phyloP scores from a whole-genome alignment of 495 filamentous ascomycete genomes.

The Sporormia fimetaria region DNA sequence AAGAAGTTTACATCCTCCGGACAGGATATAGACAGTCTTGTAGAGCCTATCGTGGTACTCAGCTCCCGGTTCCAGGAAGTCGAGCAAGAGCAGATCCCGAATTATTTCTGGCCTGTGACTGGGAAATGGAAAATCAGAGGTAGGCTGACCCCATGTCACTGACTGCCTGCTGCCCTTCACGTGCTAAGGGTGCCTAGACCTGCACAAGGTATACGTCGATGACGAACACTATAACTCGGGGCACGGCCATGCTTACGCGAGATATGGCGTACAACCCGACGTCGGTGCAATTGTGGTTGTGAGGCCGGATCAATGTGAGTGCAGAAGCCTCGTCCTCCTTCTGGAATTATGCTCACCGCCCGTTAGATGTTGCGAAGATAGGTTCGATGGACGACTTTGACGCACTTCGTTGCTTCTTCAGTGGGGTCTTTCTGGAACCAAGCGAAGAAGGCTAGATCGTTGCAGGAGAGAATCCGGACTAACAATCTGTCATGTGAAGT shows the following conservation, averaged over 20 bases:
- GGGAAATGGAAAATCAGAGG: conserved; percentile 51
- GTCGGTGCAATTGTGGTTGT: conserved; percentile 50
- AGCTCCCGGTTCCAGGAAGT: conserved; percentile 41
- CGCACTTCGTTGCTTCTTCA: conserved; percentile 9
- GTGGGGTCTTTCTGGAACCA: conserved; percentile 7
- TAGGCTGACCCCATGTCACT: conserved; percentile 22
- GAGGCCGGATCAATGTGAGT: conserved; percentile 58
- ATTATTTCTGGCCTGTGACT: conserved; percentile 46
- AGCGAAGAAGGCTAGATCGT: no score
- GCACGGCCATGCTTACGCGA: conserved; percentile 54
- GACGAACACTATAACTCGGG: conserved; percentile 54
- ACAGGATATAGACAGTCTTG: conserved; percentile 44
- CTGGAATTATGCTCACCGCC: neutral
- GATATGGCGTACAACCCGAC: conserved; percentile 44
- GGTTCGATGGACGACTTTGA: conserved; percentile 5
- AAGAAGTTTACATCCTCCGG: conserved; percentile 37
- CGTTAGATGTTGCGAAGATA: conserved; percentile 14
- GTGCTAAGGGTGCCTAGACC: conserved; percentile 32
- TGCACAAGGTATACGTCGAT: conserved; percentile 55
- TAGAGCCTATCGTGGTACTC: conserved; percentile 49
- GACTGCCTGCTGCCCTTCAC: neutral
- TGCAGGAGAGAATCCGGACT: no score
- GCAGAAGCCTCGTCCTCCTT: neutral
- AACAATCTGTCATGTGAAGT: no score
- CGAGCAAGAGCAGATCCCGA: conserved; percentile 49